Evolutionary conservation across 2,329 filamentous ascomycete genomes (phyloP), one percentile per base, ranked within the genome.

Genomic region (Lasiodiplodia hormozganensis): DNA sequence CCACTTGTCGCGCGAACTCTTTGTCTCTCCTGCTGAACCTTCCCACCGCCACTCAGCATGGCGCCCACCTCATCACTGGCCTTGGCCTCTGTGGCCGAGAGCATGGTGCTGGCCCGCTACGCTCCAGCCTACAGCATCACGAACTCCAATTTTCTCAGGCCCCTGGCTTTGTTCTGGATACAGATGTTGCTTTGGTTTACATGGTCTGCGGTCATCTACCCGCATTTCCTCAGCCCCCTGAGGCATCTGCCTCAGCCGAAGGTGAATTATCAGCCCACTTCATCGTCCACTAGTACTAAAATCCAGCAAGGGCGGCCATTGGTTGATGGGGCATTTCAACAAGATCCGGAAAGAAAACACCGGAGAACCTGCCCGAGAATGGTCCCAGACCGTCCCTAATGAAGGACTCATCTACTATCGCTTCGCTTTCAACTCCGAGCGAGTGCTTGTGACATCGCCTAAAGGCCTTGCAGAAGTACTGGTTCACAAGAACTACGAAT

Each of bases 181-280:
- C 74, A 80, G 57, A 73, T 81, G 28, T 51, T 79, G 3, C 65
- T 74, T 1, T 81, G 78, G 70, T 73, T 73, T 3, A 71, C 78
- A 31, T 88, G 81, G 77, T 74, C 67, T 5, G 73, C 86, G 0
- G 62, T 89, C 11, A 72, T 91, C 53, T 90, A 88, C 72, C 89
- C 88, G 3, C 78, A 82, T 40, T 86, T 83, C 69, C 80, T 90
- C 69, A 88, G 84, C 49, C 87, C 88, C 2, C 72, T 91, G 57
- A 83, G 86, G 69, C 79, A 88, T 72, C 74, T 91, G 38, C 88
- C 88, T 4, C 78, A 81, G 14, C 85, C 66, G 23, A 31, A 62
- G 66, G 66, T 68, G 34, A 38, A 36, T 16, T 5, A 21, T 3
- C 12, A 43, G 87, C 6, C 74, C 80, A 53, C 85, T 86, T 73